Evolutionary conservation across 2,329 filamentous ascomycete genomes (phyloP).

Genomic region (Hortaea sp.): DNA sequence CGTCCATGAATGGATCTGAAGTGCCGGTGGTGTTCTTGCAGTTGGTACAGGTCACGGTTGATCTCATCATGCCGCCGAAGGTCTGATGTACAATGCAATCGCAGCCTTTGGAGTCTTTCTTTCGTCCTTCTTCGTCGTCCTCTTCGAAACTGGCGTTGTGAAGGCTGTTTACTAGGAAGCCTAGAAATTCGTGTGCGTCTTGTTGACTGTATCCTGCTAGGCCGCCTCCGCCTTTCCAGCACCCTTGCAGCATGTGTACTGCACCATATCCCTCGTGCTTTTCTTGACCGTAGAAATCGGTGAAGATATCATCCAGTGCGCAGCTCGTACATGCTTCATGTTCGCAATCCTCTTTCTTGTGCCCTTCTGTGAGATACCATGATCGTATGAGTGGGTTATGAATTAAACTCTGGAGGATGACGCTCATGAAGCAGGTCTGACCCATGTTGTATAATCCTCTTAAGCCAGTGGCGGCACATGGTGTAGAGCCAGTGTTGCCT

Average conservation of each 20-base stretch:
- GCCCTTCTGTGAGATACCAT: conserved; percentile 85
- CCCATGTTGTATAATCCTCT: conserved; percentile 94
- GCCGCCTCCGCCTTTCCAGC: conserved; percentile 67
- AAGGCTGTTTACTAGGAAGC: conserved; percentile 85
- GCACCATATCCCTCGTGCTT: conserved; percentile 85
- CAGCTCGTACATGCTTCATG: conserved; percentile 49
- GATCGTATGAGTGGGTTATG: conserved; percentile 88
- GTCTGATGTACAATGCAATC: conserved; percentile 88
- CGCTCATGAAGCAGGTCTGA: conserved; percentile 97
- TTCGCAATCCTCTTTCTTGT: conserved; percentile 66
- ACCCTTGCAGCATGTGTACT: conserved; percentile 76
- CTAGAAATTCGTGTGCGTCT: conserved; percentile 94
- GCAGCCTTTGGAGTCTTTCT: conserved; percentile 43
- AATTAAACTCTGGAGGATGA: conserved; percentile 84
- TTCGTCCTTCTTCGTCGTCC: conserved; percentile 31
- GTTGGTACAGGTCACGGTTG: conserved; percentile 80
- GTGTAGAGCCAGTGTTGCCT: conserved; percentile 66
- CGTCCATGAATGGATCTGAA: conserved; percentile 80
- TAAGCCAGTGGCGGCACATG: conserved; percentile 78
- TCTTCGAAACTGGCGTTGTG: conserved; percentile 60
- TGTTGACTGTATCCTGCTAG: conserved; percentile 84
- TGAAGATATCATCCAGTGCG: conserved; percentile 52
- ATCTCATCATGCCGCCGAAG: conserved; percentile 86
- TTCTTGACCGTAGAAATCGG: conserved; percentile 57
- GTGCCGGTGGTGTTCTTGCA: conserved; percentile 75